Evolutionary conservation across 2,329 filamentous ascomycete genomes (phyloP).

Genomic region (Fusarium subtropicale): DNA sequence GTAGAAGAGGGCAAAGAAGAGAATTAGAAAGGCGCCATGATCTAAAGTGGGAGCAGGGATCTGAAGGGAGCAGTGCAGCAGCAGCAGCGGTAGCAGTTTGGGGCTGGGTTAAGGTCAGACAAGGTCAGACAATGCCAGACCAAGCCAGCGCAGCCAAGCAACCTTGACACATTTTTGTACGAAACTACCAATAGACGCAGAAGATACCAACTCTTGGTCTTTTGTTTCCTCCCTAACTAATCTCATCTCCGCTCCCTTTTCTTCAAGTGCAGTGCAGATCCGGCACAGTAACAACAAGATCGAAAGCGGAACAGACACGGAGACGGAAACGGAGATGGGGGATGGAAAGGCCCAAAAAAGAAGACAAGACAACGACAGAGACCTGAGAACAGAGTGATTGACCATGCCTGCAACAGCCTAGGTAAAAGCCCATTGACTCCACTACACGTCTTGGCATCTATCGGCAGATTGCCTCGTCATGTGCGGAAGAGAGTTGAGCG

Average conservation of each 20-base stretch:
- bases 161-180: not conserved
- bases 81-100: not conserved
- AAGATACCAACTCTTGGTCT: not conserved
- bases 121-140: conserved; percentile 16
- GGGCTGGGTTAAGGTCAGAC: conserved; percentile 11
- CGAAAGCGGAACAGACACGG: conserved; percentile 17
- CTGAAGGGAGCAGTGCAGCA: conserved; percentile 6
- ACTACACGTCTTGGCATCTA: conserved; percentile 28
- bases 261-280: not conserved
- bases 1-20: conserved; percentile 11
- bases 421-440: conserved; percentile 28
- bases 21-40: conserved; percentile 26
- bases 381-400: not conserved
- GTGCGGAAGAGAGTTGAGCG: conserved; percentile 15
- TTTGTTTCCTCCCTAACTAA: not conserved
- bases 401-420: conserved; percentile 28
- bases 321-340: conserved; percentile 31
- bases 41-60: conserved; percentile 36
- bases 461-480: conserved; percentile 36
- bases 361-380: conserved; percentile 25
- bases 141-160: conserved; percentile 12
- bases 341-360: conserved; percentile 29
- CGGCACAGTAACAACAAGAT: conserved; percentile 2
- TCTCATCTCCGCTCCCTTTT: not conserved
- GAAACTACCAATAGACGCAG: not conserved